phyloP scores from a whole-genome alignment of 148 eudicot genomes.

The Euryodendron excelsum region DNA sequence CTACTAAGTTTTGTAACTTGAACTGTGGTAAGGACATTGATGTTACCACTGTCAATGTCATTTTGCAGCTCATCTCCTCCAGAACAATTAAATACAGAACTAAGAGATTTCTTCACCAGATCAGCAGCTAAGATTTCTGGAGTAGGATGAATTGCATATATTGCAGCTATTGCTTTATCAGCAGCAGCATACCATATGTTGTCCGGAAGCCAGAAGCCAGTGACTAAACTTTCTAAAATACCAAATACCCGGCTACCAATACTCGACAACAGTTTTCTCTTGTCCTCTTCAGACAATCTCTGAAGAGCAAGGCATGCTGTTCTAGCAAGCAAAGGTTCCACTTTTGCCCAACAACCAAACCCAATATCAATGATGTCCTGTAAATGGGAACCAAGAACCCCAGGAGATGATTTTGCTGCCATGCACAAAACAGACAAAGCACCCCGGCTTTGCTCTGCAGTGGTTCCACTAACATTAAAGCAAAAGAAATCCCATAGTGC shows the following conservation, averaged over 20 bases:
- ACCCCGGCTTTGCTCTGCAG: slow-evolving; percentile 93
- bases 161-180: slow-evolving; percentile 81
- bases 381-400: slow-evolving; percentile 75
- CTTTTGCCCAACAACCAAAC: slow-evolving; percentile 97
- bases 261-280: slow-evolving; percentile 63
- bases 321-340: slow-evolving; percentile 95
- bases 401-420: slow-evolving; percentile 85
- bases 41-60: slow-evolving; percentile 32
- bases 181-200: slow-evolving; percentile 89
- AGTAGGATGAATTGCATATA: slow-evolving; percentile 82
- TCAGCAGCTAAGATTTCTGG: slow-evolving; percentile 78
- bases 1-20: slow-evolving; percentile 79
- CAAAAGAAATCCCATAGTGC: slow-evolving; percentile 98
- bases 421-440: slow-evolving; percentile 86
- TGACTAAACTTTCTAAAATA: slow-evolving; percentile 60
- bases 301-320: slow-evolving; percentile 88
- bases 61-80: slow-evolving; percentile 44
- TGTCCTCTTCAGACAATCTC: slow-evolving; percentile 84
- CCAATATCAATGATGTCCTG: slow-evolving; percentile 96
- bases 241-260: slow-evolving; percentile 67
- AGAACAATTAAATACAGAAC: slow-evolving; percentile 47
- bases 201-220: slow-evolving; percentile 79
- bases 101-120: slow-evolving; percentile 58
- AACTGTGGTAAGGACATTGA: slow-evolving; percentile 47
- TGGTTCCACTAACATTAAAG: slow-evolving; percentile 80